Evolutionary conservation across 2,329 filamentous ascomycete species (phyloP).

Genomic region (Aspergillus caelatus): DNA sequence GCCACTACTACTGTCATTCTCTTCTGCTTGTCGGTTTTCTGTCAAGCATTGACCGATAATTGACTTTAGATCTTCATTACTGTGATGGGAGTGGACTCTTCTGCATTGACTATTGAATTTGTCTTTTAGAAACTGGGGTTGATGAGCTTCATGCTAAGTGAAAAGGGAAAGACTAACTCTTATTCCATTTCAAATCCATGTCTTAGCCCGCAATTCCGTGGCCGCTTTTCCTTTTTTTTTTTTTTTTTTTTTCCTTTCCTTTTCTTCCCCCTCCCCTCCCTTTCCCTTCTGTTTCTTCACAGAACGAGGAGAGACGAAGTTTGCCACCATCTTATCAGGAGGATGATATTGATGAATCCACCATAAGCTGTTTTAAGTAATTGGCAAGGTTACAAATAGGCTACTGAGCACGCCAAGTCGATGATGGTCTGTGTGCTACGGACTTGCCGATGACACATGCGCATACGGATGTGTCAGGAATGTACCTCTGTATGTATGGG

Average conservation of each 20-base stretch:
- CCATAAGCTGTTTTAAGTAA: conserved; percentile 2
- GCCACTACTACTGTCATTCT: neutral
- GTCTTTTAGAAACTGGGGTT: neutral
- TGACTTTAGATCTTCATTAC: neutral
- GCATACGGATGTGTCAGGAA: conserved; percentile 21
- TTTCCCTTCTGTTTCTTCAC: neutral
- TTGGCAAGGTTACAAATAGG: conserved; percentile 14
- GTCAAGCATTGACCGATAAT: neutral
- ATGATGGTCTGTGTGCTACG: conserved; percentile 21
- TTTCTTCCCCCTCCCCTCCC: too few species aligned
- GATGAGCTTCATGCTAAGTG: neutral
- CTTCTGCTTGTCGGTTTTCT: neutral
- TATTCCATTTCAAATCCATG: neutral
- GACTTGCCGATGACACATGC: conserved; percentile 28
- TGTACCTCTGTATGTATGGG: conserved; percentile 10
- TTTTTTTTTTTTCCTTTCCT: too few species aligned
- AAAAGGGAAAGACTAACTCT: neutral
- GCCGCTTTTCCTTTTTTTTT: neutral
- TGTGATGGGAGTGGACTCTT: conserved; percentile 6
- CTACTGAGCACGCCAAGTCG: conserved; percentile 20
- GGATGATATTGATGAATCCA: conserved; percentile 2
- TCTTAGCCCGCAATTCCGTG: neutral
- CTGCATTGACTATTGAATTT: conserved; percentile 8
- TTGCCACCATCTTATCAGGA: conserved; percentile 27
- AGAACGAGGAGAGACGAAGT: neutral